Evolutionary conservation across 208 protist genomes (phyloP).

Genomic region (Trypanosoma rangeli): DNA sequence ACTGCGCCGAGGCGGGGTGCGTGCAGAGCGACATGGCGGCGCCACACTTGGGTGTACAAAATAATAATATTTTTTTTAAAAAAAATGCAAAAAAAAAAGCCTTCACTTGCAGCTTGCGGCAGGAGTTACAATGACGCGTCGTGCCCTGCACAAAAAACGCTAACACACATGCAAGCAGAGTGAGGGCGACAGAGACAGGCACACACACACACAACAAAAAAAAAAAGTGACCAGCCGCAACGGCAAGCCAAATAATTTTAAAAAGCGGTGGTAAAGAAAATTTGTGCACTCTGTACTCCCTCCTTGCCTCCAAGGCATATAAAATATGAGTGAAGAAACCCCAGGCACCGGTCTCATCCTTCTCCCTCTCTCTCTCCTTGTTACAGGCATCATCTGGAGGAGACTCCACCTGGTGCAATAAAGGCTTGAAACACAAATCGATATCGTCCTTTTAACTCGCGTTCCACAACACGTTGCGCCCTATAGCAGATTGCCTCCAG

Average conservation of each 20-base stretch:
- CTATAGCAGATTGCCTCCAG: constrained; percentile 81
- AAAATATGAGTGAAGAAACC: not conserved
- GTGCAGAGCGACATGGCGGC: constrained; percentile 53
- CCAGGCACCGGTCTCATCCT: not conserved
- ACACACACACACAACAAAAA: not conserved
- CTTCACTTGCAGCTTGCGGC: not conserved
- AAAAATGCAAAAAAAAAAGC: not conserved
- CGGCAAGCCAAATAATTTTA: too few relatives aligned
- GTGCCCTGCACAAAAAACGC: not conserved
- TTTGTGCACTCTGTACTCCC: not conserved
- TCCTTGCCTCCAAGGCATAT: constrained; percentile 8
- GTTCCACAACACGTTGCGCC: constrained; percentile 63
- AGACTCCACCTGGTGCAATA: constrained; percentile 71
- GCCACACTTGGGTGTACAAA: not conserved
- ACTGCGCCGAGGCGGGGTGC: constrained; percentile 74
- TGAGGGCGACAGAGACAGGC: too few relatives aligned
- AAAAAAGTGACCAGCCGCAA: not conserved
- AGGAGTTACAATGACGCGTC: not conserved
- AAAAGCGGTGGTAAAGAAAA: too few relatives aligned
- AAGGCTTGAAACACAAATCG: constrained; percentile 91
- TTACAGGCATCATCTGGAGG: constrained; percentile 26
- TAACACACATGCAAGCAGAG: not conserved
- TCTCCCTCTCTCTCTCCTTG: too few relatives aligned
- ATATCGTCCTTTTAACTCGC: constrained; percentile 59
- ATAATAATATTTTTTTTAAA: not conserved